Base-by-base conservation (phyloP, 306 rosid species). In the Cicer pinnatifidum region DNA sequence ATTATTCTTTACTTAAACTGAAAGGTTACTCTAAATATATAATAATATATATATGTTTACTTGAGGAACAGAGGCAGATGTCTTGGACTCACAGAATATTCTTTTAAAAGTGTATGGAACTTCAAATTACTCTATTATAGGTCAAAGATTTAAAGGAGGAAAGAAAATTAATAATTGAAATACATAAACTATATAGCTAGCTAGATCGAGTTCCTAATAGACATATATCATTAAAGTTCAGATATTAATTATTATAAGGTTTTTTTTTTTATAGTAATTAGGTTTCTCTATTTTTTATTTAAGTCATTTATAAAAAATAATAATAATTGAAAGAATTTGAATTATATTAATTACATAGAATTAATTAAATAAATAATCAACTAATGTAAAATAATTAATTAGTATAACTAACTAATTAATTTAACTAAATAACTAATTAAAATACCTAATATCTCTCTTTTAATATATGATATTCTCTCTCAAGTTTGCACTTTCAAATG, bases 21-120 rank as follows among this genome's bases (percentile, higher is more conserved):
- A 71, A 74, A 59, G 58, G 71, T 67, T 50, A 73, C 57, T 40
- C 43, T 58, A 70, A 72, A 47, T 65, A 51, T 52, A 63, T 45
- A 20, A 38, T 60, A 4, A 12, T 60, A 13, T 48, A 8, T 64
- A 51, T 65, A 41, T 17, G 19, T 65, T 65, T 51, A 40, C n/a
- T 13, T 17, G 73, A 48, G 16, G 44, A 64, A 62, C 46, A 58
- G 23, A 15, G 12, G 23, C 60, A 66, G n/a, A 70, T 79, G 35
- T 64, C 66, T 69, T 58, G 45, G 35, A 68, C 16, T 47, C 6
- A 46, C 20, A 44, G 33, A 58, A 66, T 52, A 35, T 73, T 51
- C 35, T 54, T 54, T 67, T 38, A 50, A 65, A 75, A 48, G 41
- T 51, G 51, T 64, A 35, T 8, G 41, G 57, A 77, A 57, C 50